These are phyloP conservation scores for Arbutus unedo DNA, from an alignment of 148 eudicot genomes.

Conservation along the genomic window DNA sequence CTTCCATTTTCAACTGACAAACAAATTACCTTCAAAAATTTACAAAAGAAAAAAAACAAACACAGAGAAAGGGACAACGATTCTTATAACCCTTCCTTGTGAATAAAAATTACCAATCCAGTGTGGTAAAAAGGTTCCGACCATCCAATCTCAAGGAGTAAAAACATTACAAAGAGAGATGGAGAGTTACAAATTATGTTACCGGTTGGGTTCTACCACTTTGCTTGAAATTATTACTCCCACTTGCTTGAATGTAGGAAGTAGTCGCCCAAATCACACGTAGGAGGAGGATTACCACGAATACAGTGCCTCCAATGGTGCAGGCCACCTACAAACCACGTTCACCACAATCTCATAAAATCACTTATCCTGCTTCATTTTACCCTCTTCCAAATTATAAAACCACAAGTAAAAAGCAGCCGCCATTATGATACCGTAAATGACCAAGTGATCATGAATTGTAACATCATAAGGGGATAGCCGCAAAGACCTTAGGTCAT, in stretches of 20 bases:
- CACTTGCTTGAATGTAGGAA: constrained; percentile 19
- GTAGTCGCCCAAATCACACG: constrained; percentile 19
- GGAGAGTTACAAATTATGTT: constrained; percentile 1
- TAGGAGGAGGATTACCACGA: constrained; percentile 21
- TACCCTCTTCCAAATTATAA: neutral
- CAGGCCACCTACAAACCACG: constrained; percentile 22
- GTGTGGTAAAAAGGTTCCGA: neutral
- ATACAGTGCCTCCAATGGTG: constrained; percentile 27
- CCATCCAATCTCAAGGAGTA: neutral
- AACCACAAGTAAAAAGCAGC: neutral
- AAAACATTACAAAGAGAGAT: neutral
- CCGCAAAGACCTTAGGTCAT: neutral
- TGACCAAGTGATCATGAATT: neutral
- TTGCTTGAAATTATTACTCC: constrained; percentile 12
- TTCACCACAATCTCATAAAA: neutral
- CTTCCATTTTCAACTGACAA: neutral
- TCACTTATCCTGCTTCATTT: neutral
- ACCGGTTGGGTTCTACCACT: constrained; percentile 17
- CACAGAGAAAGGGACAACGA: no score
- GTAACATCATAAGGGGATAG: neutral
- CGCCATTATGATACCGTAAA: neutral
- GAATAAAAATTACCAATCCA: neutral
- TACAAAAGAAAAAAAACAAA: neutral
- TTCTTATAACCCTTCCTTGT: neutral
- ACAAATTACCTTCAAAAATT: neutral